These are phyloP conservation scores for Phytophthora fragariae DNA, from an alignment of 352 stramenopile species.

Conservation along the genomic window DNA sequence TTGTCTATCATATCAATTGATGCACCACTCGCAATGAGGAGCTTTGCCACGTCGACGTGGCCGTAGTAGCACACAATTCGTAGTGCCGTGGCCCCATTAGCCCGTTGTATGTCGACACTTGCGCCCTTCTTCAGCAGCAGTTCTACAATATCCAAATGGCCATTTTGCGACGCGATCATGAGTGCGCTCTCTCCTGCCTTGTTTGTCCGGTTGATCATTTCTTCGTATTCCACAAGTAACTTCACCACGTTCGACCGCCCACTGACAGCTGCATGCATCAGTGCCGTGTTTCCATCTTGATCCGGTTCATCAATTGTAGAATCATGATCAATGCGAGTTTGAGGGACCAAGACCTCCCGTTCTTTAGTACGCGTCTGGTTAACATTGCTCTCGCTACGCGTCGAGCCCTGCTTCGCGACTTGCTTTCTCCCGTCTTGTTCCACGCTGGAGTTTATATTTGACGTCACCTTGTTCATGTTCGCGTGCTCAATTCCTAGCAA, in stretches of 20 bases:
- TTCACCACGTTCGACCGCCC: neutral
- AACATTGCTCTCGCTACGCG: neutral
- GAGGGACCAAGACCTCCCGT: neutral
- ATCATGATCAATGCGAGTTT: neutral
- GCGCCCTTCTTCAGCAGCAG: neutral
- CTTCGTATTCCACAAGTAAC: neutral
- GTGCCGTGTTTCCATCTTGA: neutral
- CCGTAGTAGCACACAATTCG: neutral
- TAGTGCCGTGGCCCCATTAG: neutral
- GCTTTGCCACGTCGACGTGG: neutral
- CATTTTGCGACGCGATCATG: neutral
- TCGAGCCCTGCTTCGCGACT: neutral
- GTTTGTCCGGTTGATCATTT: neutral
- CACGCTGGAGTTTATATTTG: too few relatives aligned
- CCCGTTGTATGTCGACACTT: neutral
- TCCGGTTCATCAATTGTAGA: neutral
- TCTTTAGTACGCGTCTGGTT: neutral
- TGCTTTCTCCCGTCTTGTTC: neutral
- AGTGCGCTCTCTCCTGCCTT: neutral
- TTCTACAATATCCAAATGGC: neutral
- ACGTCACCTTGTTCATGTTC: too few relatives aligned
- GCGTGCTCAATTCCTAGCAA: neutral
- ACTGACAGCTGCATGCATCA: neutral
- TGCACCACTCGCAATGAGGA: neutral
- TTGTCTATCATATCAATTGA: constrained; percentile 5